Conservation (phyloP, 176 grass and related monocot species). For the Oryza australiensis region DNA sequence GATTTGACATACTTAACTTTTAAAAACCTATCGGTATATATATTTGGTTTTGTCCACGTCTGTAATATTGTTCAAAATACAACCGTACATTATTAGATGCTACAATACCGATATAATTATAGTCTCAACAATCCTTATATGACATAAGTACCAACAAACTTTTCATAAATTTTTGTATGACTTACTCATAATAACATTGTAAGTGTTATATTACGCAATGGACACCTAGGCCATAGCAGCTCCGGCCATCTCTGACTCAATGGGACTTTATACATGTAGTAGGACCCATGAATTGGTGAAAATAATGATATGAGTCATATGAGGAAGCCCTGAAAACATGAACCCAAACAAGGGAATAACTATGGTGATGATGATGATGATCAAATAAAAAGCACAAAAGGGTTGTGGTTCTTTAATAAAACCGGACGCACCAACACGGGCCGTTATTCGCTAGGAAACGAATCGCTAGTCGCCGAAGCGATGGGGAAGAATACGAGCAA, state of each 20-base stretch:
- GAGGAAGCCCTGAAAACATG: not conserved
- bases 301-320: not conserved
- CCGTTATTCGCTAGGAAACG: not conserved
- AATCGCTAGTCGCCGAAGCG: not conserved
- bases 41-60: not conserved
- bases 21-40: not conserved
- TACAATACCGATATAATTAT: not conserved
- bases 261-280: no score
- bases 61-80: not conserved
- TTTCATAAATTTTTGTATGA: not conserved
- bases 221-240: no score
- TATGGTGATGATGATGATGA: not conserved
- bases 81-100: not conserved
- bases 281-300: no score
- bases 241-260: no score
- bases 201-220: no score
- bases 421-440: not conserved
- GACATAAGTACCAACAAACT: not conserved
- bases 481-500: not conserved
- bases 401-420: not conserved
- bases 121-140: not conserved
- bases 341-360: not conserved
- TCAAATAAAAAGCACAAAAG: slow-evolving; percentile 21
- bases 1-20: not conserved
- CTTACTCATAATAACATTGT: no score